These are phyloP conservation scores for Immersiporthe knoxdaviesiana DNA, from an alignment of 2,329 filamentous ascomycete genomes.

Conservation along the genomic window DNA sequence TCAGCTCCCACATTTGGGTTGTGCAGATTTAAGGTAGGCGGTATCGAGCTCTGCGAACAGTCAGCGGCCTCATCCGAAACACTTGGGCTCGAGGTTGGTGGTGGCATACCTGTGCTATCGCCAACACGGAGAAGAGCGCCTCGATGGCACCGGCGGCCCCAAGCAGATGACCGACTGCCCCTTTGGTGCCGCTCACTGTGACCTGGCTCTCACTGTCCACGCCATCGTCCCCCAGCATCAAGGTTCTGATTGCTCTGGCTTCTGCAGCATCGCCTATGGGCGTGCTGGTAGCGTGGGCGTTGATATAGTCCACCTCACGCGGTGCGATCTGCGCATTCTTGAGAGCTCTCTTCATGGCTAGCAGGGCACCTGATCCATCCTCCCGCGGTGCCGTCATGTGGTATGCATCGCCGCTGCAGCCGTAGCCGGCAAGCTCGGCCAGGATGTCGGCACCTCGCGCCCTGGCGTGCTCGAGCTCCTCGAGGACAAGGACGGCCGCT, in stretches of 20 bases:
- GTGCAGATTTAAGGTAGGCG: conserved; percentile 83
- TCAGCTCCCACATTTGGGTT: conserved; percentile 67
- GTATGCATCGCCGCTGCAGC: conserved; percentile 85
- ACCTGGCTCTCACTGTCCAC: conserved; percentile 64
- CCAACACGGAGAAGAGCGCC: conserved; percentile 80
- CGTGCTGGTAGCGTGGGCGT: conserved; percentile 93
- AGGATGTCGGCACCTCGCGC: conserved; percentile 80
- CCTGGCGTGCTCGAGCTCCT: conserved; percentile 88
- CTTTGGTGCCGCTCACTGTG: conserved; percentile 92
- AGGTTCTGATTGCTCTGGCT: conserved; percentile 75
- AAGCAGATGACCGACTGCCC: conserved; percentile 86
- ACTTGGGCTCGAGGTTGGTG: conserved; percentile 12
- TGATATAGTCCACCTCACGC: conserved; percentile 81
- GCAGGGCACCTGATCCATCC: conserved; percentile 78
- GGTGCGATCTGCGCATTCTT: conserved; percentile 72
- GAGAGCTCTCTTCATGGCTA: conserved; percentile 85
- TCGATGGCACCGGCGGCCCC: conserved; percentile 92
- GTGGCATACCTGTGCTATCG: conserved; percentile 72
- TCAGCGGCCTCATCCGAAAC: background rate
- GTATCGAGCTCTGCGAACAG: conserved; percentile 67
- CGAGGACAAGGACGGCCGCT: conserved; percentile 82
- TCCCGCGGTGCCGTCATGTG: conserved; percentile 91
- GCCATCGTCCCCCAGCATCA: conserved; percentile 77
- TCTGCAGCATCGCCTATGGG: conserved; percentile 85
- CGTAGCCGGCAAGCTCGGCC: conserved; percentile 87